Percentiles rank a stretch among this genome's conserved stretches.
Conservation (phyloP, 495 filamentous ascomycete genomes). For the Penicillium salamii region DNA sequence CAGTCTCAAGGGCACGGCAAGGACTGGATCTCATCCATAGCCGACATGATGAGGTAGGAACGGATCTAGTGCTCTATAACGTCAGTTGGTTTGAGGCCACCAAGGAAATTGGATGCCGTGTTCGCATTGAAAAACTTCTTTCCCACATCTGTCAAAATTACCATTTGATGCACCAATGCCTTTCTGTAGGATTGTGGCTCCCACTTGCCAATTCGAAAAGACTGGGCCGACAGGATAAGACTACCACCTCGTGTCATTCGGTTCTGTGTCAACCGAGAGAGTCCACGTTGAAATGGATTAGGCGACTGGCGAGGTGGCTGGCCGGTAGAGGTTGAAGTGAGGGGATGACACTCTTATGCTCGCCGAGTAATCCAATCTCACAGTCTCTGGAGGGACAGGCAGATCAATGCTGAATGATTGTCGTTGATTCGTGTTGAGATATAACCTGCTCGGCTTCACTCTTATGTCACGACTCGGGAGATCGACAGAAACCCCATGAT, state of each 20-base stretch:
- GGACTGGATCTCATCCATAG: conserved; percentile 7
- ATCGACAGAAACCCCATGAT: no score
- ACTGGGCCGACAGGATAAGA: conserved; percentile 17
- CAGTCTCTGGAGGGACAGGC: conserved; percentile 13
- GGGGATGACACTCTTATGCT: conserved; percentile 7
- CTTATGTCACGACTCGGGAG: conserved; percentile 19
- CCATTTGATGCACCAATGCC: conserved; percentile 32
- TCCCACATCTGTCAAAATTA: conserved; percentile 21
- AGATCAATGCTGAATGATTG: conserved; percentile 14
- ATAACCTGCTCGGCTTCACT: conserved; percentile 23
- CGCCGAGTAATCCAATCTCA: not conserved
- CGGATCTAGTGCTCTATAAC: conserved; percentile 21
- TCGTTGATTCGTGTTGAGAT: conserved; percentile 30
- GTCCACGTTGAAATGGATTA: conserved; percentile 25
- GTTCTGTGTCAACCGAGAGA: conserved; percentile 24
- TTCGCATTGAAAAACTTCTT: conserved; percentile 15
- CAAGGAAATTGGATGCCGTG: conserved; percentile 9
- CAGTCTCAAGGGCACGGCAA: conserved; percentile 5
- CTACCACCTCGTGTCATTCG: conserved; percentile 22
- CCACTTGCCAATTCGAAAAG: conserved; percentile 16
- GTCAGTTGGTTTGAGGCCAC: conserved; percentile 18
- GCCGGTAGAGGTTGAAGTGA: conserved; percentile 26
- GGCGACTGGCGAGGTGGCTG: conserved; percentile 14
- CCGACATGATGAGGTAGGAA: conserved; percentile 9
- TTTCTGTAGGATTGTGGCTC: conserved; percentile 29